These are phyloP conservation scores for Phytophthora colocasiae DNA, from an alignment of 352 stramenopile genomes.

Conservation along the genomic window DNA sequence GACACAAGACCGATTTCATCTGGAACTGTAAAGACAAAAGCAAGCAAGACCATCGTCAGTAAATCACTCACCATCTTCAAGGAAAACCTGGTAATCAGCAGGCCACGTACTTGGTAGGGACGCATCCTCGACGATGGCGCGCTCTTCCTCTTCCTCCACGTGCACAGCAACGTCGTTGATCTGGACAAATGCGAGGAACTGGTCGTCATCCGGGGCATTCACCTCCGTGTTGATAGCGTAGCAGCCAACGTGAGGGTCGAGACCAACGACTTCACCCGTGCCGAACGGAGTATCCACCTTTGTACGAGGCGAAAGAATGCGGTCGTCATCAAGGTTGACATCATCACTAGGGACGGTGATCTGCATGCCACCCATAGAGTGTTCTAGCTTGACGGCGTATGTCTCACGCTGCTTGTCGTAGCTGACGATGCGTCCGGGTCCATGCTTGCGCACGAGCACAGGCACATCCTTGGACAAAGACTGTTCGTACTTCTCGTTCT, in stretches of 20 bases:
- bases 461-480: slow-evolving; percentile 88
- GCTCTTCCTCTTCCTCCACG: slow-evolving; percentile 77
- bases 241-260: slow-evolving; percentile 89
- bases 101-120: slow-evolving; percentile 75
- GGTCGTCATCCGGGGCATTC: slow-evolving; percentile 73
- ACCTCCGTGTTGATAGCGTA: slow-evolving; percentile 90
- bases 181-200: slow-evolving; percentile 87
- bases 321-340: slow-evolving; percentile 85
- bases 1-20: slow-evolving; percentile 85
- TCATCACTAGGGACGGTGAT: slow-evolving; percentile 77
- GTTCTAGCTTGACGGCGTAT: slow-evolving; percentile 78
- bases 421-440: slow-evolving; percentile 71
- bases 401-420: slow-evolving; percentile 85
- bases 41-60: slow-evolving; percentile 18
- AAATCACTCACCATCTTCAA: slow-evolving; percentile 20
- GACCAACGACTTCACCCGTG: slow-evolving; percentile 79
- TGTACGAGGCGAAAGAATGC: slow-evolving; percentile 85
- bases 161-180: slow-evolving; percentile 77
- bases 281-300: slow-evolving; percentile 89
- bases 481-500: slow-evolving; percentile 87
- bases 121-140: slow-evolving; percentile 82
- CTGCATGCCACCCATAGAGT: slow-evolving; percentile 65
- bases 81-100: slow-evolving; percentile 6
- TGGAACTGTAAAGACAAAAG: slow-evolving; percentile 54
- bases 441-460: slow-evolving; percentile 80